Evolutionary conservation across 1,284 basidiomycete species (phyloP).

Genomic region (Pascua guehoae): DNA sequence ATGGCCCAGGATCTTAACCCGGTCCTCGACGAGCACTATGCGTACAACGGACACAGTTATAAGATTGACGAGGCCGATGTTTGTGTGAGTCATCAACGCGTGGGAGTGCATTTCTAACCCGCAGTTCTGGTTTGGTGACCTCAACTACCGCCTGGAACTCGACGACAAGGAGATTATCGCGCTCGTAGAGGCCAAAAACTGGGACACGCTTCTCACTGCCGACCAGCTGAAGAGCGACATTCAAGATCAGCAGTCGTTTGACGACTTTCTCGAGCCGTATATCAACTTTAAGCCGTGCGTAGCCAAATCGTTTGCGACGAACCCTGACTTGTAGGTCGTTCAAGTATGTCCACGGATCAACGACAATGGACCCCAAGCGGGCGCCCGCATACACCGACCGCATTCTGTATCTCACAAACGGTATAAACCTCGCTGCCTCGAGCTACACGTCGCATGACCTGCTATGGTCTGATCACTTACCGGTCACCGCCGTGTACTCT

Average conservation of each 20-base stretch:
- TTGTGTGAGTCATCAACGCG: constrained; percentile 18
- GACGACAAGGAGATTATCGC: constrained; percentile 29
- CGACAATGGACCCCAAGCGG: constrained; percentile 35
- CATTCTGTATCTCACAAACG: constrained; percentile 23
- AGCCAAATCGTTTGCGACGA: background rate
- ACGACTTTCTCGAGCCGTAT: constrained; percentile 29
- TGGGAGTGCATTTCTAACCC: background rate
- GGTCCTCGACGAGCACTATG: constrained; percentile 32
- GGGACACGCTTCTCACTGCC: constrained; percentile 31
- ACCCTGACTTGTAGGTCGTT: constrained; percentile 27
- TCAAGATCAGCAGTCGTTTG: constrained; percentile 32
- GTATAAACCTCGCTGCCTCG: constrained; percentile 14
- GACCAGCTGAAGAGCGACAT: constrained; percentile 41
- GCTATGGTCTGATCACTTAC: constrained; percentile 45
- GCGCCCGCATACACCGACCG: constrained; percentile 44
- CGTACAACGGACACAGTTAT: constrained; percentile 18
- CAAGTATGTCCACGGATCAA: constrained; percentile 43
- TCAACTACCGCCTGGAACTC: constrained; percentile 42
- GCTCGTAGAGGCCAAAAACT: constrained; percentile 29
- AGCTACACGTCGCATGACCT: constrained; percentile 34
- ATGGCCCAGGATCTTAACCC: constrained; percentile 23
- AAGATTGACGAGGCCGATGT: constrained; percentile 33
- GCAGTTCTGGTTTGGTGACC: constrained; percentile 46
- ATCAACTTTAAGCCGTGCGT: constrained; percentile 41
- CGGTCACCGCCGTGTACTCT: constrained; percentile 27